phyloP scores from a whole-genome alignment of 495 filamentous ascomycete species.

The Tuber borchii region DNA sequence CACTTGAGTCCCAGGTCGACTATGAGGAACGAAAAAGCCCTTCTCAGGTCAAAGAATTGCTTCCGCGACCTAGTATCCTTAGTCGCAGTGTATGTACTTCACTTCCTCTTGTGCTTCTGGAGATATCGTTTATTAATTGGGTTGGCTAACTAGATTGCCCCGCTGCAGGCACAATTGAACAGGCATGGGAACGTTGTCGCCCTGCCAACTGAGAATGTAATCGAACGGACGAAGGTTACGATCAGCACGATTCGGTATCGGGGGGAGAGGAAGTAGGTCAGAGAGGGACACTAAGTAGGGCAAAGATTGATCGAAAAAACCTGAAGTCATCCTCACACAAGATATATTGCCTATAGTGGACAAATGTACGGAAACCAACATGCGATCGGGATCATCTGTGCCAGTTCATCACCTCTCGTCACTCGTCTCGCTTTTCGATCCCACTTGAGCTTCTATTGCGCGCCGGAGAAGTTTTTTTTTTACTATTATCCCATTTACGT shows the following conservation, averaged over 20 bases:
- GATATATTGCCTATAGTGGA: neutral
- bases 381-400: neutral
- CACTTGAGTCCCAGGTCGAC: neutral
- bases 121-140: neutral
- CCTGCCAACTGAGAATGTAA: neutral
- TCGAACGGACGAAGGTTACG: neutral
- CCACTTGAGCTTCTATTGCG: neutral
- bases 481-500: neutral
- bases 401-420: neutral
- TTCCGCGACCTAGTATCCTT: neutral
- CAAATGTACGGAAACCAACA: neutral
- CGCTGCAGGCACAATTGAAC: neutral
- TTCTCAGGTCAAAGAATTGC: neutral
- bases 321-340: neutral
- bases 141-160: neutral
- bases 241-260: conserved; percentile 1
- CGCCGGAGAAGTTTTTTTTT: too few relatives aligned
- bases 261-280: neutral
- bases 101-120: neutral
- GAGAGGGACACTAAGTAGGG: neutral
- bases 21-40: neutral
- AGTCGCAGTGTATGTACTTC: neutral
- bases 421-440: neutral
- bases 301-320: neutral
- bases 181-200: neutral